Evolutionary conservation across 164 flowering plant genomes (phyloP), one percentile per base, ranked within the genome.

Genomic region (Tetrastigma voinierianum): DNA sequence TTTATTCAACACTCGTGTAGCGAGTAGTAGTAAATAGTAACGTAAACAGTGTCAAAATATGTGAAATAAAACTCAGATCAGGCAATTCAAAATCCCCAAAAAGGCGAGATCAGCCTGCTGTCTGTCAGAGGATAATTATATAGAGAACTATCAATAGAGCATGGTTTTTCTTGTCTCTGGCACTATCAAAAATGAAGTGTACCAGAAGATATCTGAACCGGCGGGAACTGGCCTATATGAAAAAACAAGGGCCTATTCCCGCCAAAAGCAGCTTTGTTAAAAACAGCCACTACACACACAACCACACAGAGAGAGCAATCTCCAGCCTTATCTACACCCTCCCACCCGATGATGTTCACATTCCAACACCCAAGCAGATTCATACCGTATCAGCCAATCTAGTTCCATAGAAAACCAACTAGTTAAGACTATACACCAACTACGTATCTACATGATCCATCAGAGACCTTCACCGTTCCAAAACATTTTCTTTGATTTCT

Each of bases 191-290:
- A 32, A 3, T 32, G 40, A 32, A 32, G 5, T 32, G 40, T 32
- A 32, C 40, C 40, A 51, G 15, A n/a, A n/a, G n/a, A n/a, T 2
- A 19, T 4, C 66, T 45, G 47, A 51, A 70, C 45, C 48, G 54
- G 67, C 66, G 44, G 78, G 81, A 74, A 83, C 66, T 43, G 70
- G 65, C 82, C 83, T 46, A 68, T 72, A 32, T n/a, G n/a, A 32
- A 71, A 80, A 84, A 86, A 76, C 68, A 77, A 62, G 67, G 74
- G 78, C 68, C 70, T 60, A 51, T 71, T 76, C 86, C 86, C 86
- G n/a, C 86, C 63, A 49, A 46, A 51, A 75, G 85, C 75, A 73
- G 89, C 87, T 69, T 76, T 71, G 67, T 59, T 72, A 71, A 76
- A 79, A 86, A 52, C 58, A 75, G 81, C 82, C 73, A 74, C 83